A percentile compares a stretch with the other conserved stretches of the same genome.
Evolutionary conservation across 1,284 basidiomycete genomes (phyloP).

Genomic region (Bondarzewia mesenterica): DNA sequence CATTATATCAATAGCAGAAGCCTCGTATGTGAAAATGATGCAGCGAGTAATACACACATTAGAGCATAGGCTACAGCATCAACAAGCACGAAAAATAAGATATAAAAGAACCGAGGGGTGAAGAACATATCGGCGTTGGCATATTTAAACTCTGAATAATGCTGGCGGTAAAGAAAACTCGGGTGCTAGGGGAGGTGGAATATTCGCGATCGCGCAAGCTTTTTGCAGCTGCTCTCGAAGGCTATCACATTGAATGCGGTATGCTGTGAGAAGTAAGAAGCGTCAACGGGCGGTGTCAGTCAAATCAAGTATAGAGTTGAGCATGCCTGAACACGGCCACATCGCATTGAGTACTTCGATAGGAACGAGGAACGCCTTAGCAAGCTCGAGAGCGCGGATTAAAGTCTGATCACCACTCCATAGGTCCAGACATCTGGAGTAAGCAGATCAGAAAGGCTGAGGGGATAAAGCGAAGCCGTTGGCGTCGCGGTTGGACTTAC

Average conservation of each 20-base stretch:
- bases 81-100: too few relatives aligned
- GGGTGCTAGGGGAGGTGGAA: neutral
- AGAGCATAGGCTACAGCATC: too few relatives aligned
- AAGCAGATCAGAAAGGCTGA: slow-evolving; percentile 6
- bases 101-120: neutral
- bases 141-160: neutral
- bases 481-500: slow-evolving; percentile 27
- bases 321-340: slow-evolving; percentile 65
- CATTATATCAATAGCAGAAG: too few relatives aligned
- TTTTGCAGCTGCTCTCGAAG: slow-evolving; percentile 1
- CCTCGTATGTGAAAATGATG: too few relatives aligned
- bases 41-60: too few relatives aligned
- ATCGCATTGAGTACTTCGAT: slow-evolving; percentile 59
- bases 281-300: too few relatives aligned
- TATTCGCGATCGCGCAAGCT: neutral
- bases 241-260: neutral
- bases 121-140: neutral
- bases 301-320: slow-evolving; percentile 2
- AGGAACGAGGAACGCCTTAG: slow-evolving; percentile 52
- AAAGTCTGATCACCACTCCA: slow-evolving; percentile 57
- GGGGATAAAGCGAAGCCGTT: neutral
- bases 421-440: slow-evolving; percentile 49
- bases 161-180: slow-evolving; percentile 1
- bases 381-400: slow-evolving; percentile 54
- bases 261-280: neutral